phyloP scores from a whole-genome alignment of 2,329 filamentous ascomycete genomes.

The Eutypella sp. region DNA sequence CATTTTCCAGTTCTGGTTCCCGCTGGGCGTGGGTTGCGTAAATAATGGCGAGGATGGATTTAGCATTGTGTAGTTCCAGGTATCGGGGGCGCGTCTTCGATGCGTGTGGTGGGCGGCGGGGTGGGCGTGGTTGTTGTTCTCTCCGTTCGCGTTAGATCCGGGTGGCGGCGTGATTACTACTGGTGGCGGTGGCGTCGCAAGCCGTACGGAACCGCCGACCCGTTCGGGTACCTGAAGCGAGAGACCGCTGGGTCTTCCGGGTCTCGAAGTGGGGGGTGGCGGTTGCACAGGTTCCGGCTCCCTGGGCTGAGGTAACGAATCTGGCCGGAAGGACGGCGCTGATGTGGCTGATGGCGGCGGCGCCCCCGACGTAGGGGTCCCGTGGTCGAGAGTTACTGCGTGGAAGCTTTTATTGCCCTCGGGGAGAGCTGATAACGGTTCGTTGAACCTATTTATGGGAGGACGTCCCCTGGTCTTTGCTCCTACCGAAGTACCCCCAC shows the following conservation, averaged over 20 bases:
- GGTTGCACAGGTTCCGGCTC: conserved; percentile 17
- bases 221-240: conserved; percentile 61
- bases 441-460: conserved; percentile 60
- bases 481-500: conserved; percentile 53
- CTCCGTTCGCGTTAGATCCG: conserved; percentile 32
- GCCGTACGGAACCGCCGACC: conserved; percentile 52
- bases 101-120: no score
- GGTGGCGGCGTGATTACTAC: conserved; percentile 40
- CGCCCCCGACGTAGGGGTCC: conserved; percentile 13
- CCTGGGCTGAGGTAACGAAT: conserved; percentile 15
- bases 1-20: conserved; percentile 15
- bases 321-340: conserved; percentile 18
- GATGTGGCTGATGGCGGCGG: conserved; percentile 21
- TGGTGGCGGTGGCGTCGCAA: conserved; percentile 54
- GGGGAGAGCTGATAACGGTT: conserved; percentile 66
- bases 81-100: conserved; percentile 2
- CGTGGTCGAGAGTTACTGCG: conserved; percentile 22
- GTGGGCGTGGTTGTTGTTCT: conserved; percentile 7
- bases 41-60: conserved; percentile 21
- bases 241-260: conserved; percentile 43
- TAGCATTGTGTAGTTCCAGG: conserved; percentile 17
- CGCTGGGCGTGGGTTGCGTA: conserved; percentile 12
- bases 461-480: conserved; percentile 77
- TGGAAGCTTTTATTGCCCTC: conserved; percentile 48
- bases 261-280: conserved; percentile 14